Evolutionary conservation across 768 basidiomycete genomes (phyloP), one percentile per base, ranked within the genome.

Genomic region (Dictyophora rubrovolvata): DNA sequence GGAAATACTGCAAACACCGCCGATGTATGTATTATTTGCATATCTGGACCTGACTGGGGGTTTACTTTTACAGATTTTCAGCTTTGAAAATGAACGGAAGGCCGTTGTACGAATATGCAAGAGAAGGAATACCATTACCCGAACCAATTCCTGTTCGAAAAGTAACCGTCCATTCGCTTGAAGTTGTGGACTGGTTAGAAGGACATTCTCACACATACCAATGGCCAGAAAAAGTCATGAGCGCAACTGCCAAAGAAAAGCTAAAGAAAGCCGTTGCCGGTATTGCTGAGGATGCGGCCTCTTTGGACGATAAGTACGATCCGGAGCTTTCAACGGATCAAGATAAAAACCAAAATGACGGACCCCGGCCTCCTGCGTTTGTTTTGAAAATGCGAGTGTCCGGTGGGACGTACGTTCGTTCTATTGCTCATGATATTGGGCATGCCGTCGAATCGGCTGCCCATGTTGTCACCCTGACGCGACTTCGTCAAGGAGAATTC

Each of bases 31-130:
- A 51, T 33, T 59, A 42, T 14, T 58, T 23, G 48, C 16, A 35
- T 54, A 36, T 42, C 14, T 20, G 20, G 50, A 22, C n/a, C 1
- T 46, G 1, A 10, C 21, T 55, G 52, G 61, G 60, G 59, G 58
- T 52, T 48, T 28, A 59, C 11, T 20, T 3, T 47, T 53, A 28
- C 68, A 97, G 95, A 68, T 99, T 94, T 72, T 98, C 96, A 10
- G 96, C 96, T 1, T 77, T 98, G 36, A 98, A 98, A 72, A 98
- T 98, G 94, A 93, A 98, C 64, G 96, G 96, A 0, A 90, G 81
- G 70, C 92, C 92, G 0, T 70, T 98, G 36, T 92, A 98, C 69
- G 94, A 98, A 65, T 99, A 98, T 68, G 96, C 96, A 18, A 84
- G 96, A 1, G 79, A 86, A 67, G 89, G 89, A 8, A 89, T 86